Evolutionary conservation across 768 basidiomycete species (phyloP), one percentile per base, ranked within the genome.

Genomic region (Inosperma sp.): DNA sequence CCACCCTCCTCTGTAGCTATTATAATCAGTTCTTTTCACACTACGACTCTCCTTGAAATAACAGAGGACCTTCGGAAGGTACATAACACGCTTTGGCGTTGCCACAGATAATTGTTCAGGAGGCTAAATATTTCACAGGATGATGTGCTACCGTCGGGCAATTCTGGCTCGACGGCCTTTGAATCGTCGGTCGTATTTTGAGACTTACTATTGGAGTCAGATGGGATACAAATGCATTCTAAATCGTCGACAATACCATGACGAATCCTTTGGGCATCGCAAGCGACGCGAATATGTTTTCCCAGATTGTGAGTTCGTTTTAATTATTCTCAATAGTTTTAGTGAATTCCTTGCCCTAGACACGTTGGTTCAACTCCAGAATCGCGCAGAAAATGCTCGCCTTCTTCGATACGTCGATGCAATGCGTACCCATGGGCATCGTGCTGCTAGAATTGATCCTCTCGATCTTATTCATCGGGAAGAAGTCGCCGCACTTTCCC

Each of bases 321-420:
- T 19, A 19, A 10, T 13, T 44, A 25, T n/a, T 21, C 22, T 6
- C 42, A 31, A 8, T 23, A n/a, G 22, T 42, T 25, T 36, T 30
- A 5, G 44, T 42, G 12, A 42, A 31, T 41, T 43, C 49, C 16
- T 34, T n/a, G 25, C 7, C 17, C 10, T 27, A 30, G 49, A 88
- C 87, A 88, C 61, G 86, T 81, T 2, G 64, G 75, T 1, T 0
- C 87, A 90, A 58, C 73, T 92, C 12, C 62, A 72, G 45, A 88
- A 88, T 65, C 78, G 93, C 7, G 74, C 74, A 12, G 62, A 64
- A 3, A 93, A 94, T 37, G 60, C 91, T 0, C 72, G 88, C 3
- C 72, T 96, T 14, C 70, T 94, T 36, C 86, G 93, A 27, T 94
- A 93, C 62, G 88, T 93, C 9, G 93, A 95, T 63, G 85, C 87